Evolutionary conservation across 2,329 filamentous ascomycete genomes (phyloP).

Genomic region (Ophiocordyceps camponoti-rufipedis): DNA sequence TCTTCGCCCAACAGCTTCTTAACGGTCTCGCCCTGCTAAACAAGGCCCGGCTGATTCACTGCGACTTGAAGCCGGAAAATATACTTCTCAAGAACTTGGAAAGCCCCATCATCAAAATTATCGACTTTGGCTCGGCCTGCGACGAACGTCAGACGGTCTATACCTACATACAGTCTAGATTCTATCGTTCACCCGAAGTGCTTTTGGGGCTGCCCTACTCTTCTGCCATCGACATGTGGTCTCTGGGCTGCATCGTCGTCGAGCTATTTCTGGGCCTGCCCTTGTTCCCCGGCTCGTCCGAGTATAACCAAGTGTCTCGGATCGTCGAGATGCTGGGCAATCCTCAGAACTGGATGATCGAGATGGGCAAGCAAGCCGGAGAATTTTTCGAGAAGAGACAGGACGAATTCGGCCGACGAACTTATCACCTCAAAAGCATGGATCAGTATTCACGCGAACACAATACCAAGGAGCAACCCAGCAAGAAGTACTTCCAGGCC

Average conservation of each 20-base stretch:
- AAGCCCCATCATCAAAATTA: conserved; percentile 98
- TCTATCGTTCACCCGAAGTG: conserved; percentile 94
- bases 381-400: conserved; percentile 90
- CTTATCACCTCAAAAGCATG: conserved; percentile 88
- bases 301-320: conserved; percentile 94
- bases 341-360: conserved; percentile 96
- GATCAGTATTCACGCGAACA: conserved; percentile 95
- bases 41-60: conserved; percentile 93
- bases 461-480: conserved; percentile 92
- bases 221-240: conserved; percentile 99
- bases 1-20: conserved; percentile 91
- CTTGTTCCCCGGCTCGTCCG: conserved; percentile 88
- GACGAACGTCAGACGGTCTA: conserved; percentile 98
- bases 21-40: conserved; percentile 85
- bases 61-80: conserved; percentile 95
- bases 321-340: conserved; percentile 98
- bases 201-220: conserved; percentile 91
- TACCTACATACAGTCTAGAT: conserved; percentile 96
- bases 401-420: conserved; percentile 84
- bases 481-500: conserved; percentile 98
- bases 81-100: conserved; percentile 96
- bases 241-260: conserved; percentile 91
- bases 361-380: conserved; percentile 93
- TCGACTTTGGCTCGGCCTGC: conserved; percentile 96
- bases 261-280: conserved; percentile 91